Conservation (phyloP, 2,329 filamentous ascomycete genomes). For the Myriosclerotinia scirpicola region DNA sequence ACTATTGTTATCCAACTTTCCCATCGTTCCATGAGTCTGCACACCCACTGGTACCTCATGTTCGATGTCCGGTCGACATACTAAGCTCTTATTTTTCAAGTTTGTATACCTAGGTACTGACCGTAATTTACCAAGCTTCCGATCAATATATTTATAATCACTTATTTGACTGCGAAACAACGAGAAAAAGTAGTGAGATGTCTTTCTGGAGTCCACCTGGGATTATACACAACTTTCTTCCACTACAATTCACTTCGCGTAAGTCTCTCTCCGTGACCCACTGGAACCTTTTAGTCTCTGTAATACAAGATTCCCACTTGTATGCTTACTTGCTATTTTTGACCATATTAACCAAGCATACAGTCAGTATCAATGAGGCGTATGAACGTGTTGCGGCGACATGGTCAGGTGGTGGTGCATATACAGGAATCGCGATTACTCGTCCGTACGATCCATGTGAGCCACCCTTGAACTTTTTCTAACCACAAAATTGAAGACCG, state of each 20-base stretch:
- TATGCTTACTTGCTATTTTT: too few species aligned
- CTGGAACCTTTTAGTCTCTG: too few species aligned
- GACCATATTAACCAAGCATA: not conserved
- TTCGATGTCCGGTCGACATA: too few species aligned
- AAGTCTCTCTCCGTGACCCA: not conserved
- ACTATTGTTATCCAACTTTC: not conserved
- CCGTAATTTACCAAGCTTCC: not conserved
- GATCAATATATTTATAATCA: too few species aligned
- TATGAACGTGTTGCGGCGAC: conserved; percentile 6
- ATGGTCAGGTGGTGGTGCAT: conserved; percentile 5
- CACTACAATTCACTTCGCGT: not conserved
- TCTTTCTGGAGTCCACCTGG: too few species aligned
- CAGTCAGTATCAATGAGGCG: conserved; percentile 17
- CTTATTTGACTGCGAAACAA: too few species aligned
- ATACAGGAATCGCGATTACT: conserved; percentile 1
- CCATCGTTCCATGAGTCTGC: not conserved
- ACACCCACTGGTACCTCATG: not conserved
- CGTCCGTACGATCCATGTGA: not conserved
- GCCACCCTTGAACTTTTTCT: not conserved
- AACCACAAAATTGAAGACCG: not conserved
- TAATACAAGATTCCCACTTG: too few species aligned
- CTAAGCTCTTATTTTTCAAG: not conserved
- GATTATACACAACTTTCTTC: too few species aligned
- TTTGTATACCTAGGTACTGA: not conserved
- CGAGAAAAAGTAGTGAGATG: too few species aligned